phyloP scores from a whole-genome alignment of 805 yeast genomes.

The Alloascoidea africana region DNA sequence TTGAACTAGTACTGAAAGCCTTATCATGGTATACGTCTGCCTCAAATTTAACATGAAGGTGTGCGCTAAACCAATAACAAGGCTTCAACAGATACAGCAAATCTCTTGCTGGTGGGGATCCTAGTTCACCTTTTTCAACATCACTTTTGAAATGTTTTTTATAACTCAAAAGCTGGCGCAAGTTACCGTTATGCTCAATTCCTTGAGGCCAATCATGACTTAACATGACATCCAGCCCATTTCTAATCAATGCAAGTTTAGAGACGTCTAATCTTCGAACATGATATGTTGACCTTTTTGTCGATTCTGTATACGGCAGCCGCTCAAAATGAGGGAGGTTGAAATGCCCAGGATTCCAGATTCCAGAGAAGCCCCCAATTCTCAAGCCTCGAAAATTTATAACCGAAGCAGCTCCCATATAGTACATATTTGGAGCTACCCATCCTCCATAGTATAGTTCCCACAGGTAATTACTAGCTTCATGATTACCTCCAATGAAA shows the following conservation, averaged over 20 bases:
- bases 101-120: conserved; percentile 52
- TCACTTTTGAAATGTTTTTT: conserved; percentile 64
- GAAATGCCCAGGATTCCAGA: conserved; percentile 42
- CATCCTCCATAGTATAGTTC: conserved; percentile 81
- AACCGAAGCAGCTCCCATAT: conserved; percentile 63
- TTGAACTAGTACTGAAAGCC: conserved; percentile 6
- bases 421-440: conserved; percentile 81
- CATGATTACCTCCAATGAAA: conserved; percentile 93
- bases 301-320: conserved; percentile 31
- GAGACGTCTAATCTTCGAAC: conserved; percentile 45
- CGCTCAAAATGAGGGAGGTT: conserved; percentile 23
- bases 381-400: conserved; percentile 63
- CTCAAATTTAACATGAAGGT: conserved; percentile 60
- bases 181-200: conserved; percentile 50
- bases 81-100: conserved; percentile 46
- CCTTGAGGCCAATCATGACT: conserved; percentile 95
- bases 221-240: conserved; percentile 37
- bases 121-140: conserved; percentile 41
- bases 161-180: conserved; percentile 26
- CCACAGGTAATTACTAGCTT: conserved; percentile 62
- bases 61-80: conserved; percentile 74
- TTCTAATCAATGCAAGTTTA: conserved; percentile 28
- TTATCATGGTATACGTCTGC: conserved; percentile 34
- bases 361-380: conserved; percentile 78
- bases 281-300: conserved; percentile 55